Evolutionary conservation across 2,329 filamentous ascomycete species (phyloP), one percentile per base, ranked within the genome.

Genomic region (Drechslerella dactyloides): DNA sequence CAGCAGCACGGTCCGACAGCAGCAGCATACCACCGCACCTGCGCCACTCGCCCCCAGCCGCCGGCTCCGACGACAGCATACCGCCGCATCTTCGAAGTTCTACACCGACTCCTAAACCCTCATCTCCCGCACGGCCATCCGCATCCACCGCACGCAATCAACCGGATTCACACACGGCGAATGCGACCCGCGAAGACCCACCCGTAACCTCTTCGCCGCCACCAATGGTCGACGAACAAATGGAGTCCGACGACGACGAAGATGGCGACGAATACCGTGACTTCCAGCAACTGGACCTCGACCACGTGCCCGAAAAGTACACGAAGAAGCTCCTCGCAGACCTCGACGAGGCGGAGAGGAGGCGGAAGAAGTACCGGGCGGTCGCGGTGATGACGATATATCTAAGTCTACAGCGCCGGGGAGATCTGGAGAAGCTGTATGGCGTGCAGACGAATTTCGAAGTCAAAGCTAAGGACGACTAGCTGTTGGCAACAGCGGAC

Each of bases 321-420:
- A 64, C 66, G 24, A 70, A 70, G 21, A 57, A 48, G 35, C 61
- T 70, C 19, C 59, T 70, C 3, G 59, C 40, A 19, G 66, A 70
- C 21, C 51, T 70, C 27, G 66, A 70, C n/a, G 66, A 63, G 11
- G 66, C 66, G 21, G 66, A 70, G 35, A 63, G 66, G 19, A 70
- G 64, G 33, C 53, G 66, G 40, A 70, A 59, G 24, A 70, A 70
- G 42, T 64, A 64, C 19, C 58, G 66, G 40, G 66, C 66, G 23
- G 60, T 70, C 1, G 59, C 66, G 30, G 21, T 70, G 23, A 64
- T 70, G 66, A 70, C 66, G 30, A 64, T 70, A 27, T 70, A 57
- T 33, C 13, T 70, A n/a, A 64, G 59, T 52, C 52, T 70, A 23
- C 58, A 64, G 24, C 63, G 63, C 40, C 51, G 50, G 2, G 17